Evolutionary conservation across 768 basidiomycete genomes (phyloP), one percentile per base, ranked within the genome.

Genomic region (Lactifluus echinatus): DNA sequence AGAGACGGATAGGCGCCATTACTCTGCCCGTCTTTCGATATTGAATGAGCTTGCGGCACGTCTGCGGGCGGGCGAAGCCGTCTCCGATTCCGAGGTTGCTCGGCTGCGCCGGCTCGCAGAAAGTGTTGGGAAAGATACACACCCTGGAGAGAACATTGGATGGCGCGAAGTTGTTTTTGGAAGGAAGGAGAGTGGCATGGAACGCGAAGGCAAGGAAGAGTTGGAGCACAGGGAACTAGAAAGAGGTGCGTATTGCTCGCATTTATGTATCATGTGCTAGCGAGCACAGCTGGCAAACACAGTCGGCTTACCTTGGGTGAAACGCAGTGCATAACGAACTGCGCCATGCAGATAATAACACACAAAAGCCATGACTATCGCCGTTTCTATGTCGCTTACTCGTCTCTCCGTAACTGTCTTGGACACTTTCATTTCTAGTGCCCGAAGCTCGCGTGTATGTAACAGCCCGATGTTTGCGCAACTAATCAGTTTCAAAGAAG

Each of bases 11-110:
- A 76, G 76, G 42, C 73, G 79, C 15, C 78, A 78, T 24, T 65
- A 77, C 42, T 68, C 75, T 50, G 83, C 85, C 4, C 83, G 79
- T 56, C 73, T 80, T 37, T 80, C 84, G 21, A 79, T 89, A 60
- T 73, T 89, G 55, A 76, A 82, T 55, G 79, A 80, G 50, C 75
- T 87, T 53, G 73, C 74, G 7, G 70, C 74, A 24, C 80, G 80
- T 57, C 69, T 87, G 47, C 73, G 74, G 34, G 74, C 78, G 1
- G 74, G 75, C 50, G 74, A 73, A 53, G 63, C 70, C 34, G 65
- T 82, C 48, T 70, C 77, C 3, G 69, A 71, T 62, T 76, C 72
- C 33, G 85, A 87, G 62, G 69, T 86, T 24, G 75, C 71, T 40
- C 72, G 78, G 56, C 68, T 87, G 52, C 76, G 75, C 64, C 76